Percentiles rank a stretch among this genome's conserved stretches.
Conservation (phyloP, 106 monocot species). For the Acorus calamus region DNA sequence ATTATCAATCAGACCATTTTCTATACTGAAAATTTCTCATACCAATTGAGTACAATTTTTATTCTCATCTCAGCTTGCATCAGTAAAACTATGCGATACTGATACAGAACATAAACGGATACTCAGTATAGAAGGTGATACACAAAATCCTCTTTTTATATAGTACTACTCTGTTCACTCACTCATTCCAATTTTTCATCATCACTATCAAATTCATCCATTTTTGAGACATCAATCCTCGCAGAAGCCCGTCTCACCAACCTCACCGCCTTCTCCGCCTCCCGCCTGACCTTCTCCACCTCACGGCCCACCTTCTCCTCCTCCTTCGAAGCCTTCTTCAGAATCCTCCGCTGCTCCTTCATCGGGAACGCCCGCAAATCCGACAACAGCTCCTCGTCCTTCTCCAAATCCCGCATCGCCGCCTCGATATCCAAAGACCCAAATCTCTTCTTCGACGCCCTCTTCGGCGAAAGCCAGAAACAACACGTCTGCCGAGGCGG, state of each 20-base stretch:
- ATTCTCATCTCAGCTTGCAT: no score
- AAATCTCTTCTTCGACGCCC: constrained; percentile 10
- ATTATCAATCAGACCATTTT: no score
- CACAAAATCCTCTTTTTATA: neutral
- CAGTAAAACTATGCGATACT: no score
- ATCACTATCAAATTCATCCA: constrained; percentile 24
- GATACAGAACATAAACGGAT: no score
- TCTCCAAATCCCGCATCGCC: constrained; percentile 4
- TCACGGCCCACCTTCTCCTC: constrained; percentile 37
- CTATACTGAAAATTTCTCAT: no score
- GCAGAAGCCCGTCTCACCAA: constrained; percentile 32
- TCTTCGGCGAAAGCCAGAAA: constrained; percentile 40
- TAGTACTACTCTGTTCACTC: neutral
- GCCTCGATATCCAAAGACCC: no score
- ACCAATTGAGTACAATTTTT: no score
- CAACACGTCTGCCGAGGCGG: constrained; percentile 27
- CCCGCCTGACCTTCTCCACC: neutral
- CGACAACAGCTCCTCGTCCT: constrained; percentile 21
- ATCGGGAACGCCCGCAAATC: constrained; percentile 21
- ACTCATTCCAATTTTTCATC: constrained; percentile 25
- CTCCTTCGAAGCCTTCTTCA: constrained; percentile 41
- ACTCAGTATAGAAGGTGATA: no score
- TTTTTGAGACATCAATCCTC: constrained; percentile 23
- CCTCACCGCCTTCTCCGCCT: constrained; percentile 32
- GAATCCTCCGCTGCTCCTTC: constrained; percentile 27